phyloP scores from a whole-genome alignment of 768 basidiomycete genomes.

The Lepiota brunneoincarnata region DNA sequence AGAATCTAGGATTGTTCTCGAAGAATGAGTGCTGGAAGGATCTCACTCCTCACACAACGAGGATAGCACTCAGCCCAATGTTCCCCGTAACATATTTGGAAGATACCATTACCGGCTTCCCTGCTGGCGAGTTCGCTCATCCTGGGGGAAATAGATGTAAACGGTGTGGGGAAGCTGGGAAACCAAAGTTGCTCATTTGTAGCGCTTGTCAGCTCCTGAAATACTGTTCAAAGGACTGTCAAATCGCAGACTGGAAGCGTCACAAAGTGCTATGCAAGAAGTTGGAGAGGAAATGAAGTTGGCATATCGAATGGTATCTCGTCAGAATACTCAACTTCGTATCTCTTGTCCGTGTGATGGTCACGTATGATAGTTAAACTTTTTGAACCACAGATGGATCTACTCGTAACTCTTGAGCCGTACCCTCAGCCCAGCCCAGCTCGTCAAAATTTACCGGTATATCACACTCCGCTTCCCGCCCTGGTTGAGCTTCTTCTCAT shows the following conservation, averaged over 20 bases:
- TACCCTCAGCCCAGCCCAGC: too few species aligned
- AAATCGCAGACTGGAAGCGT: slow-evolving; percentile 43
- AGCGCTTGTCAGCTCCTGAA: slow-evolving; percentile 32
- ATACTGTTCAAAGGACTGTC: slow-evolving; percentile 46
- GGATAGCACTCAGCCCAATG: slow-evolving; percentile 50
- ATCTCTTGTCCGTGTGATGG: too few species aligned
- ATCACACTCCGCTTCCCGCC: too few species aligned
- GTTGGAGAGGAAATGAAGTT: neutral
- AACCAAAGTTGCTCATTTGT: slow-evolving; percentile 29
- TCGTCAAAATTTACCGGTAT: too few species aligned
- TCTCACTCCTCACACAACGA: slow-evolving; percentile 42
- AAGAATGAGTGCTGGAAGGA: slow-evolving; percentile 31
- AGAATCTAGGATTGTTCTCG: slow-evolving; percentile 38
- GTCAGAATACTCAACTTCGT: too few species aligned
- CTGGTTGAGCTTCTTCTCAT: neutral
- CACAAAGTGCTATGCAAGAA: slow-evolving; percentile 43
- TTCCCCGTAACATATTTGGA: slow-evolving; percentile 53
- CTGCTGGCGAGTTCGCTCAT: neutral
- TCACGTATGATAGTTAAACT: too few species aligned
- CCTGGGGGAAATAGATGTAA: slow-evolving; percentile 8
- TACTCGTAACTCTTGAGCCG: too few species aligned
- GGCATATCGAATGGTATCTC: too few species aligned
- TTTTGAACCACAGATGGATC: too few species aligned
- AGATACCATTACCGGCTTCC: neutral
- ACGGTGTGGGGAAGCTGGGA: slow-evolving; percentile 16